phyloP scores from a whole-genome alignment of 1,284 basidiomycete species.

The Puccinia hordei region DNA sequence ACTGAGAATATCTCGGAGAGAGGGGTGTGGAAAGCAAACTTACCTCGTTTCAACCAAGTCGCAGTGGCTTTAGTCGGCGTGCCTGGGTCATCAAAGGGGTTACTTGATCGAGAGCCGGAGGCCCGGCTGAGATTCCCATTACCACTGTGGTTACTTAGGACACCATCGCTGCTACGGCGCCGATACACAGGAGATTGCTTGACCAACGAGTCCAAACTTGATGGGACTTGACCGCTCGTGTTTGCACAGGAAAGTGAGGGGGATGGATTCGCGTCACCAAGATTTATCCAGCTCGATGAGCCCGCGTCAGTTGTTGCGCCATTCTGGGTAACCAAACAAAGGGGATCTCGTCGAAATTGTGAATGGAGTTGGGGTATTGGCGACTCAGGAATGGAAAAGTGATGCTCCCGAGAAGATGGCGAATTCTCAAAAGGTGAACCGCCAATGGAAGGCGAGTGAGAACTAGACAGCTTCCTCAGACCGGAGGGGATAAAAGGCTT shows the following conservation, averaged over 20 bases:
- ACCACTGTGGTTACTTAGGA: conserved; percentile 4
- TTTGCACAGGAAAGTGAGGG: conserved; percentile 10
- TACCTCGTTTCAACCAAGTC: conserved; percentile 40
- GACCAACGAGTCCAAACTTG: not conserved
- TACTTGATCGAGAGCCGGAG: not conserved
- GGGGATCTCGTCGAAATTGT: not conserved
- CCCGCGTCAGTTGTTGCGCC: not conserved
- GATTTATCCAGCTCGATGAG: not conserved
- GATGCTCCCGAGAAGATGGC: conserved; percentile 1
- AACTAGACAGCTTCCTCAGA: conserved; percentile 18
- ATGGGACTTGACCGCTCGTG: not conserved
- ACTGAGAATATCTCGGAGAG: not conserved
- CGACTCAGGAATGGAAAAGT: conserved; percentile 3
- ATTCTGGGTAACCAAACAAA: not conserved
- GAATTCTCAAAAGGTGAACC: conserved; percentile 28
- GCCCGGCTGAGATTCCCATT: not conserved
- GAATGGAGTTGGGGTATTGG: conserved; percentile 12
- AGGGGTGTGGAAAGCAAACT: not conserved
- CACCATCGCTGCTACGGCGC: conserved; percentile 41
- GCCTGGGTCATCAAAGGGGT: conserved; percentile 38
- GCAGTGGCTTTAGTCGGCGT: conserved; percentile 46
- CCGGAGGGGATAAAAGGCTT: conserved; percentile 46
- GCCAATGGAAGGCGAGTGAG: conserved; percentile 6
- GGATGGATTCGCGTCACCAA: conserved; percentile 9
- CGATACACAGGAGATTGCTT: conserved; percentile 29